phyloP scores from a whole-genome alignment of 805 yeast species.

The Yamadazyma scolyti region DNA sequence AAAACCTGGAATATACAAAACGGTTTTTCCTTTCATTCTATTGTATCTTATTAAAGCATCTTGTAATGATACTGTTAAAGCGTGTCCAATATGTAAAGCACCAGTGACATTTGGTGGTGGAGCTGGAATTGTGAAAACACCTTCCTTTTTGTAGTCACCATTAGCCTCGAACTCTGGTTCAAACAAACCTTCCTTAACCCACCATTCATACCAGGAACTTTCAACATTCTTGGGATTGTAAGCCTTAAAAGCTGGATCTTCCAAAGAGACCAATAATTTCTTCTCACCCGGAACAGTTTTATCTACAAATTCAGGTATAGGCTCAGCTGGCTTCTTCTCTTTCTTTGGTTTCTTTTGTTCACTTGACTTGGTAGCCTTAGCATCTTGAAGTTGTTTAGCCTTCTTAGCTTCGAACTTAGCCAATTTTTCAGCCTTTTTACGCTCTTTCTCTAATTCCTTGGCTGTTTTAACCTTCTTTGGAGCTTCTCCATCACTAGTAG shows the following conservation, averaged over 20 bases:
- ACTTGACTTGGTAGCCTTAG: constrained; percentile 33
- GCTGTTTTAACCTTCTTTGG: constrained; percentile 57
- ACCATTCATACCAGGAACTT: constrained; percentile 97
- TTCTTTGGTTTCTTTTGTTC: constrained; percentile 60
- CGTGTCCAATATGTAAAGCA: constrained; percentile 98
- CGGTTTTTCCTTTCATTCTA: constrained; percentile 97
- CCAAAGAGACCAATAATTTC: constrained; percentile 80
- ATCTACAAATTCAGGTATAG: constrained; percentile 83
- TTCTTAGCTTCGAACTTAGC: constrained; percentile 86
- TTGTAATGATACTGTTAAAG: constrained; percentile 91
- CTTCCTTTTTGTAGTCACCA: constrained; percentile 78
- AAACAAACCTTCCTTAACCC: constrained; percentile 85
- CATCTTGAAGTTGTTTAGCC: constrained; percentile 51
- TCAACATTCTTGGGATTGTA: constrained; percentile 91
- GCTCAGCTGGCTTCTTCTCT: constrained; percentile 65
- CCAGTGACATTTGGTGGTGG: constrained; percentile 99
- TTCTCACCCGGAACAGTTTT: constrained; percentile 85
- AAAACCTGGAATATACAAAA: constrained; percentile 90
- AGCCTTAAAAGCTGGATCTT: constrained; percentile 90
- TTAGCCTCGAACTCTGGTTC: constrained; percentile 77
- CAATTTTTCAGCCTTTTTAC: constrained; percentile 82
- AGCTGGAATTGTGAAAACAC: constrained; percentile 88
- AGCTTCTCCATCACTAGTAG: too few relatives aligned
- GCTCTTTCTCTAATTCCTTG: constrained; percentile 81
- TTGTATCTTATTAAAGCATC: constrained; percentile 89